Percentiles rank a stretch among this genome's conserved stretches.
These are phyloP conservation scores for Malassezia pachydermatis DNA, from an alignment of 1,284 basidiomycete species.

Conservation along the genomic window DNA sequence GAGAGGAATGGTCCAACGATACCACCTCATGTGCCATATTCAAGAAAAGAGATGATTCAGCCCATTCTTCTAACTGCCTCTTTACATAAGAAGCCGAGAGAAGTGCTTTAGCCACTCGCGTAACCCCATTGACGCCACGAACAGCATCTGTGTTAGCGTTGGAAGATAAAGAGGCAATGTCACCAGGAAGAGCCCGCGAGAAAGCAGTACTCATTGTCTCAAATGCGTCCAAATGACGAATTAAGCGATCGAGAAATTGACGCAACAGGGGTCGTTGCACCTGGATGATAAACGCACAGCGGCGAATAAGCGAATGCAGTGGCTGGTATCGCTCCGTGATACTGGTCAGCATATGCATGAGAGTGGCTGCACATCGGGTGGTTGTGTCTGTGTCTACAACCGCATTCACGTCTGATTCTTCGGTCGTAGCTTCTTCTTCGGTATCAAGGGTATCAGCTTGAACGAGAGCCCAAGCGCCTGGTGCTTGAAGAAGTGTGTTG, in stretches of 20 bases:
- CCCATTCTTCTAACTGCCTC: slow-evolving; percentile 30
- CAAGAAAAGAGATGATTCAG: slow-evolving; percentile 29
- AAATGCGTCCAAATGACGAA: slow-evolving; percentile 78
- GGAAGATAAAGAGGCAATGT: slow-evolving; percentile 22
- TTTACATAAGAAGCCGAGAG: slow-evolving; percentile 29
- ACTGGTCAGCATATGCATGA: slow-evolving; percentile 29
- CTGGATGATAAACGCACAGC: slow-evolving; percentile 67
- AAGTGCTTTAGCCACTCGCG: slow-evolving; percentile 35
- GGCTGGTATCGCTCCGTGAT: slow-evolving; percentile 72
- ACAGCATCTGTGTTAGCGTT: slow-evolving; percentile 31
- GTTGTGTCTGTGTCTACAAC: slow-evolving; percentile 15
- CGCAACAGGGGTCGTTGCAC: slow-evolving; percentile 77
- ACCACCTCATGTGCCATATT: slow-evolving; percentile 25
- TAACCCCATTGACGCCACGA: slow-evolving; percentile 34
- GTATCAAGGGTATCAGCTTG: slow-evolving; percentile 55
- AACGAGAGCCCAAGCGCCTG: slow-evolving; percentile 78
- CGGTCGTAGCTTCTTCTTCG: slow-evolving; percentile 50
- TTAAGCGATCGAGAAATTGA: slow-evolving; percentile 65
- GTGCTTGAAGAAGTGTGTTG: slow-evolving; percentile 65
- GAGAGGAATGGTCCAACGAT: background rate
- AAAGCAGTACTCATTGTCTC: slow-evolving; percentile 74
- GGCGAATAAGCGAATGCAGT: slow-evolving; percentile 66
- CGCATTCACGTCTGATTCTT: background rate
- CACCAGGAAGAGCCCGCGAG: slow-evolving; percentile 80
- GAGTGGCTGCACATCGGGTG: slow-evolving; percentile 27